Evolutionary conservation across 495 filamentous ascomycete genomes (phyloP).

Genomic region (Terfezia boudieri): DNA sequence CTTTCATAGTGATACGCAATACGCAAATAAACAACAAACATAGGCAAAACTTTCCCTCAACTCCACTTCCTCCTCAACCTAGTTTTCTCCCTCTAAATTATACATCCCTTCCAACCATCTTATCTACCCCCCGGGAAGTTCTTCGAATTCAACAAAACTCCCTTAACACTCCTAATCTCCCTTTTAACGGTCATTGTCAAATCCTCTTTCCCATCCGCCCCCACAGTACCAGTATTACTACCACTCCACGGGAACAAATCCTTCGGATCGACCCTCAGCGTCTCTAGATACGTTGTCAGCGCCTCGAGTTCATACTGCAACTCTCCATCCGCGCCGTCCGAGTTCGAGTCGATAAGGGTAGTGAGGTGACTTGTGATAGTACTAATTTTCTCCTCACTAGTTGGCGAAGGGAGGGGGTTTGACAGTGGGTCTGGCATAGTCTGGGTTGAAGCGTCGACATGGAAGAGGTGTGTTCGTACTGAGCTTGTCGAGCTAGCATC

Average conservation of each 20-base stretch:
- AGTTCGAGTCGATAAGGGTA: constrained; percentile 14
- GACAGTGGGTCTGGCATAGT: constrained; percentile 32
- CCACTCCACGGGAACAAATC: constrained; percentile 1
- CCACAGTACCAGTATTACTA: constrained; percentile 16
- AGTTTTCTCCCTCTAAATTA: neutral
- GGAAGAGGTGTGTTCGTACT: constrained; percentile 71
- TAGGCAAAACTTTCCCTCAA: no score
- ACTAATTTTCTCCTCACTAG: constrained; percentile 12
- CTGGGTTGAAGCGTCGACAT: constrained; percentile 72
- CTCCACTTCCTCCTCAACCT: no score
- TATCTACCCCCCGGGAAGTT: constrained; percentile 19
- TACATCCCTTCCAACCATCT: neutral
- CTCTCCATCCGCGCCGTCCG: constrained; percentile 17
- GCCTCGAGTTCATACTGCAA: constrained; percentile 17
- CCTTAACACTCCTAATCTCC: constrained; percentile 76
- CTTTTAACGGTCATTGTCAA: constrained; percentile 54
- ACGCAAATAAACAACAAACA: no score
- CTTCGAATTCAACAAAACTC: constrained; percentile 51
- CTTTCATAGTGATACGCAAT: no score
- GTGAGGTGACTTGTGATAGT: constrained; percentile 19
- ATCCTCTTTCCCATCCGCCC: constrained; percentile 23
- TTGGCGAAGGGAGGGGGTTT: constrained; percentile 14
- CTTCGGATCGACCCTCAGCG: neutral
- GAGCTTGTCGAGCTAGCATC: constrained; percentile 25
- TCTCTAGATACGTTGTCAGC: constrained; percentile 12